Conservation (phyloP, 768 basidiomycete species). For the Termitomyces sp. region DNA sequence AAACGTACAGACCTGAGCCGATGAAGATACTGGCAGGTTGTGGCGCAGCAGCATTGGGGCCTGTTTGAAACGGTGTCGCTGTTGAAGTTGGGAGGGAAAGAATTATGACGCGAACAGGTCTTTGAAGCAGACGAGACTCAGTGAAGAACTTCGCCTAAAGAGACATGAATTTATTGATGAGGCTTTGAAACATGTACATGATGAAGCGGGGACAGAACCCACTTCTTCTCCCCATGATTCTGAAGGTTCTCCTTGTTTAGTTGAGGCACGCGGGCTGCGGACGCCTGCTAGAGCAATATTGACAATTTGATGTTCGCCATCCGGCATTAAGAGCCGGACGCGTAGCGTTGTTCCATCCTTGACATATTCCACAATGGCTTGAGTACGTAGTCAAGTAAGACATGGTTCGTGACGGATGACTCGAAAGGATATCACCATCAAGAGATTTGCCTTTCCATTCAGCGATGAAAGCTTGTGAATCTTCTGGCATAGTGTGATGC, state of each 20-base stretch:
- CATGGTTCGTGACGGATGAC: background rate
- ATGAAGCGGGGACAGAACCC: conserved; percentile 18
- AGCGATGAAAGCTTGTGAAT: conserved; percentile 83
- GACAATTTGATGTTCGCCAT: conserved; percentile 85
- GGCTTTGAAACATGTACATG: conserved; percentile 2
- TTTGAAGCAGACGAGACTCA: conserved; percentile 83
- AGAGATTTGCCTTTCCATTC: conserved; percentile 91
- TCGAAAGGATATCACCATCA: conserved; percentile 55
- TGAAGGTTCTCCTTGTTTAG: conserved; percentile 70
- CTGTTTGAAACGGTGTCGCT: conserved; percentile 76
- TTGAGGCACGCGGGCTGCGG: conserved; percentile 66
- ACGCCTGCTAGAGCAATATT: conserved; percentile 86
- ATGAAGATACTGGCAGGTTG: conserved; percentile 84
- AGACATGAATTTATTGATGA: conserved; percentile 17
- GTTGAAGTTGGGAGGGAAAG: conserved; percentile 77
- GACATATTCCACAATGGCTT: conserved; percentile 92
- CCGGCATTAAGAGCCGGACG: conserved; percentile 82
- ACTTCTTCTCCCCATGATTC: conserved; percentile 93
- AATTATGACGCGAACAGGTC: conserved; percentile 70
- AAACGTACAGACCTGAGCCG: conserved; percentile 59
- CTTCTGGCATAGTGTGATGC: conserved; percentile 83
- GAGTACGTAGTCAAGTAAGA: conserved; percentile 6
- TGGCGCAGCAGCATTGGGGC: conserved; percentile 46
- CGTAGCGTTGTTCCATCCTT: conserved; percentile 90
- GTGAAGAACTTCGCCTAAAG: conserved; percentile 88